Base-by-base conservation (phyloP, 1,139 yeast genomes). In the Wickerhamiella infanticola region DNA sequence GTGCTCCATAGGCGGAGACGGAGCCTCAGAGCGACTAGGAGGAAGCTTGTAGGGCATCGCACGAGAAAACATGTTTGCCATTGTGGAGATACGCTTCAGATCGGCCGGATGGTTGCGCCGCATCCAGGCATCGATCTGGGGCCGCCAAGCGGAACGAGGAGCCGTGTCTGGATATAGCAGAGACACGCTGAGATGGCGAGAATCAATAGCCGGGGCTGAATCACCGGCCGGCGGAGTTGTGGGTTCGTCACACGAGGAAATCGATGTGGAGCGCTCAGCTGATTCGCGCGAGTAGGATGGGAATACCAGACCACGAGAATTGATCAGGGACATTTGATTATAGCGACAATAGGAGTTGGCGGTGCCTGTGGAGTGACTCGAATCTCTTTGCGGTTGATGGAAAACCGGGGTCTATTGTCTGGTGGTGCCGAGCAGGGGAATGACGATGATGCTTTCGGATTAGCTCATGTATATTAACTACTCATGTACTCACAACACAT, bases 111-210 rank as follows among this genome's bases (percentile, higher is more conserved):
- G n/a, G 13, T 38, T 7, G 25, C 40, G 40, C 27, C 75, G 52
- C 53, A 64, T 55, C 67, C 67, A 63, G 5, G 60, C 51, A 48
- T 62, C 64, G 41, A 64, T 45, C 51, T 63, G 67, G 1, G 66
- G 66, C 38, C 65, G 51, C 68, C 68, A 64, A 4, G 61, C 56
- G 11, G 58, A 50, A 35, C 65, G 50, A 4, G 67, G 67, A 2
- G 68, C 68, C 8, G 68, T 64, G 51, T 64, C 68, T n/a, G 68
- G 64, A 46, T 60, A 64, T 38, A 64, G 54, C 41, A 63, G 50
- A 25, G 63, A 55, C 40, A 56, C 37, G 26, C 37, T 29, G 26
- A 40, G 37, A 9, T 26, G 33, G 33, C 33, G 7, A 2, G 26
- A 23, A 24, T 31, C 23, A 37, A 37, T 5, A 29, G 33, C 7